Base-by-base conservation (phyloP, 352 stramenopile species). In the Phytophthora pistaciae region DNA sequence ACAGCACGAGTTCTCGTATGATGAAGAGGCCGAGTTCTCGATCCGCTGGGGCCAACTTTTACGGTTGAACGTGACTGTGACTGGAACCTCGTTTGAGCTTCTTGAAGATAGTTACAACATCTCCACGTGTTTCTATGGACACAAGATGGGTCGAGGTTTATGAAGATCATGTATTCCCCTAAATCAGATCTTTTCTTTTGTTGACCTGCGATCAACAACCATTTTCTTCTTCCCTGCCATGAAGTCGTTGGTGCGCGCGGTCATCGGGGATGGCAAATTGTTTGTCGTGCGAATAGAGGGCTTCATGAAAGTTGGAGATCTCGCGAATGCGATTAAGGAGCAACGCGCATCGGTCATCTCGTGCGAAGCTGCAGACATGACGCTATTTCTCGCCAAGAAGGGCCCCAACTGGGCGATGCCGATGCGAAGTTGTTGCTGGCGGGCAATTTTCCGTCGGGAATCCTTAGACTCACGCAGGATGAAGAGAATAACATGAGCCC, bases 381-480 rank as follows among this genome's bases (percentile, higher is more conserved):
- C 33, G 31, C 36, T 61, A 3, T 62, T 20, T 31, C 6, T 62
- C 5, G 56, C 56, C 11, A 62, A 40, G 56, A 53, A 62, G 36
- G 46, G 20, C n/a, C 27, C 14, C 27, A 16, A 10, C 8, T 54
- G n/a, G n/a, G 7, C 6, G 40, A 48, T 6, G 14, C 40, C 0
- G 40, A 48, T 48, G 46, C 46, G 10, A 54, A 54, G 46, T 7
- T 25, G 20, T 27, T 54, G 21, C 9, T 27, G 20, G 5, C 18
- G 9, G 46, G 46, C n/a, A 5, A 27, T 23, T 53, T 53, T 9
- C 46, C 21, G 3, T 13, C n/a, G 21, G 46, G 20, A 3, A 31
- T 54, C 20, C 20, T 29, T n/a, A 16, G 10, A 14, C 25, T 31
- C 21, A 54, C 29, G 46, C n/a, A 54, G 10, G 13, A 54, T 9